phyloP scores from a whole-genome alignment of 164 flowering plant species.

The Amborella trichopoda region DNA sequence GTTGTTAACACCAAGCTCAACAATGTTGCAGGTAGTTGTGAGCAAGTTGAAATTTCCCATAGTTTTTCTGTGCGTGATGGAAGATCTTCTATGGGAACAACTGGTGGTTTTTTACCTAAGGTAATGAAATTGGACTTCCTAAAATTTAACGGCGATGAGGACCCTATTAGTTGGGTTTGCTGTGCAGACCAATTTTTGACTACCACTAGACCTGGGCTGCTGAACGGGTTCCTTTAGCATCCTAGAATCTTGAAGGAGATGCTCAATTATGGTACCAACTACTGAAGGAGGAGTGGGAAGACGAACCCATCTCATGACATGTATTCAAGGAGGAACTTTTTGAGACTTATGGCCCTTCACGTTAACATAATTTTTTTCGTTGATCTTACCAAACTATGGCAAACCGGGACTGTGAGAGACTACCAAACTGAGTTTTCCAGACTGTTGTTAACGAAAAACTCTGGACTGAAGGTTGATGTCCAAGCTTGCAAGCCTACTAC shows the following conservation, averaged over 20 bases:
- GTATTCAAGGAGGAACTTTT: background rate
- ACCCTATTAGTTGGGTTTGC: background rate
- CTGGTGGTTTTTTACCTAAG: no score
- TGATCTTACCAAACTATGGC: slow-evolving; percentile 4
- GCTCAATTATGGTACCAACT: background rate
- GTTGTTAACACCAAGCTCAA: no score
- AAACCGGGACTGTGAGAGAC: background rate
- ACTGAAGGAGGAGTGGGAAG: background rate
- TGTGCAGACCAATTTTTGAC: slow-evolving; percentile 1
- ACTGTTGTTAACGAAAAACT: background rate
- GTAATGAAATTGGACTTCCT: slow-evolving; percentile 6
- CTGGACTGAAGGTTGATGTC: background rate
- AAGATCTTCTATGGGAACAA: no score
- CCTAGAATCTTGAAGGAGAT: background rate
- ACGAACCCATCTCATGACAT: background rate
- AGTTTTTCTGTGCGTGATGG: no score
- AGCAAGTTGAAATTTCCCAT: no score
- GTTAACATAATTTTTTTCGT: slow-evolving; percentile 2
- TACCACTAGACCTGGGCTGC: background rate
- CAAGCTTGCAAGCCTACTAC: background rate
- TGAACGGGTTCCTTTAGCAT: background rate
- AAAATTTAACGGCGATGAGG: background rate
- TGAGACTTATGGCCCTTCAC: background rate
- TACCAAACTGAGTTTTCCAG: slow-evolving; percentile 1
- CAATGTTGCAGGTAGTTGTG: no score